Percentiles rank a stretch among this genome's conserved stretches.
Conservation (phyloP, 495 filamentous ascomycete genomes). For the Trichoderma orchidacearum region DNA sequence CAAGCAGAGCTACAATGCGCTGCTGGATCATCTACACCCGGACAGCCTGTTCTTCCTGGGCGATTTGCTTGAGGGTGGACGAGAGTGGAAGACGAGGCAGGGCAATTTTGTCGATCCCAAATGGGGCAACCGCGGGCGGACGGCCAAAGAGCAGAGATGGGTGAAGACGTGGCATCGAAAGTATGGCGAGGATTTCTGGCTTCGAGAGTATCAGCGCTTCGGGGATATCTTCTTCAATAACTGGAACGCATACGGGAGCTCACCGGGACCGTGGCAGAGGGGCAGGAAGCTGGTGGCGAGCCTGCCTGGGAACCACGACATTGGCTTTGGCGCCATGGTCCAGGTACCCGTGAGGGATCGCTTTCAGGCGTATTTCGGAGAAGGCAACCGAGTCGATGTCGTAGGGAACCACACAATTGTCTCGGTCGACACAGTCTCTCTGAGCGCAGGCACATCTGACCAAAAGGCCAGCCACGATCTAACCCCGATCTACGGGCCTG, state of each 20-base stretch:
- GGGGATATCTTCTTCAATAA: slow-evolving; percentile 60
- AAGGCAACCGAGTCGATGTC: slow-evolving; percentile 74
- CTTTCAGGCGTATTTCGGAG: slow-evolving; percentile 81
- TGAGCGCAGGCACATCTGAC: slow-evolving; percentile 49
- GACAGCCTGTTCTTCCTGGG: slow-evolving; percentile 83
- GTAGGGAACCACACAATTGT: slow-evolving; percentile 95
- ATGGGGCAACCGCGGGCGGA: slow-evolving; percentile 32
- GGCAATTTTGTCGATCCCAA: slow-evolving; percentile 45
- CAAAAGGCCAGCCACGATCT: slow-evolving; percentile 32
- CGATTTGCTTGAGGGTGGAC: slow-evolving; percentile 90
- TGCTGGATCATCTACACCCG: slow-evolving; percentile 58
- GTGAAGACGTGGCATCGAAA: slow-evolving; percentile 54
- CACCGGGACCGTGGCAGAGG: slow-evolving; percentile 22
- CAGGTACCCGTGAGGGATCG: slow-evolving; percentile 63
- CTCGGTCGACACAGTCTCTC: slow-evolving; percentile 72
- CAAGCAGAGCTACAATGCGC: slow-evolving; percentile 56
- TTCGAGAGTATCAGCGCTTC: slow-evolving; percentile 70
- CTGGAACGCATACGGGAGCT: slow-evolving; percentile 31
- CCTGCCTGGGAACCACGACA: slow-evolving; percentile 89
- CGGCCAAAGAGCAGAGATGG: slow-evolving; percentile 29
- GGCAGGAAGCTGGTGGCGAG: slow-evolving; percentile 59
- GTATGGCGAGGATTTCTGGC: slow-evolving; percentile 70
- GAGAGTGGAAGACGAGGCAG: slow-evolving; percentile 73
- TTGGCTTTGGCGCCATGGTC: slow-evolving; percentile 83
- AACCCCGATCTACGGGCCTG: slow-evolving; percentile 54